These are phyloP conservation scores for Avena insularis DNA, from an alignment of 176 grass and related monocot species.

Conservation along the genomic window DNA sequence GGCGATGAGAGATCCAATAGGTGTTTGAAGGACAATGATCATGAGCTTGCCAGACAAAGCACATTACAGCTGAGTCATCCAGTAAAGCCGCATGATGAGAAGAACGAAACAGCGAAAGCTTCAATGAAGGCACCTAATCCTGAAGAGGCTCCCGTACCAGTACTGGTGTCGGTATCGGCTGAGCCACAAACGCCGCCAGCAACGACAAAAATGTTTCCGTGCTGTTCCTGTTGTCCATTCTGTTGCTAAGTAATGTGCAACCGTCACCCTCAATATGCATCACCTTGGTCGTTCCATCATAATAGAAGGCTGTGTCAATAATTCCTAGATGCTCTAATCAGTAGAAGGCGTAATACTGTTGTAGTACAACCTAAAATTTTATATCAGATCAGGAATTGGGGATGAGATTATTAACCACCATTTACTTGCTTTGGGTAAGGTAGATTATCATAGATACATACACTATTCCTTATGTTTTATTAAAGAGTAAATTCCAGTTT, in stretches of 20 bases:
- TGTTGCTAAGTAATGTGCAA: slow-evolving; percentile 50
- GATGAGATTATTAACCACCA: background rate
- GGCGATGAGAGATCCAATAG: slow-evolving; percentile 31
- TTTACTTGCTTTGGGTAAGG: background rate
- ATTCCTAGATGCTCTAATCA: background rate
- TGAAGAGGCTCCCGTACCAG: background rate
- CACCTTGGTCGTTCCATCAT: background rate
- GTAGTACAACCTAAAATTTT: background rate
- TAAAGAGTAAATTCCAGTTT: too few species aligned
- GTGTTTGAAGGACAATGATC: slow-evolving; percentile 33
- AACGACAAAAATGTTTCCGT: slow-evolving; percentile 56
- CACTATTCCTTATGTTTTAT: background rate
- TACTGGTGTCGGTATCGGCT: background rate
- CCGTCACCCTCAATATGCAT: background rate
- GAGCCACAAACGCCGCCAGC: background rate
- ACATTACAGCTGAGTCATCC: slow-evolving; percentile 22
- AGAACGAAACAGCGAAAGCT: background rate
- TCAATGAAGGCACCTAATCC: slow-evolving; percentile 22
- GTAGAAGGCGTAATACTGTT: background rate
- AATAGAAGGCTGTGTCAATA: background rate
- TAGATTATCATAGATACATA: background rate
- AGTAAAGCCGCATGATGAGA: slow-evolving; percentile 2
- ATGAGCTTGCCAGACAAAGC: slow-evolving; percentile 34
- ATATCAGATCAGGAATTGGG: background rate
- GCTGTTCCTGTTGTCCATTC: slow-evolving; percentile 60